Base-by-base conservation (phyloP, 2,329 filamentous ascomycete species). In the Beauveria sp. region DNA sequence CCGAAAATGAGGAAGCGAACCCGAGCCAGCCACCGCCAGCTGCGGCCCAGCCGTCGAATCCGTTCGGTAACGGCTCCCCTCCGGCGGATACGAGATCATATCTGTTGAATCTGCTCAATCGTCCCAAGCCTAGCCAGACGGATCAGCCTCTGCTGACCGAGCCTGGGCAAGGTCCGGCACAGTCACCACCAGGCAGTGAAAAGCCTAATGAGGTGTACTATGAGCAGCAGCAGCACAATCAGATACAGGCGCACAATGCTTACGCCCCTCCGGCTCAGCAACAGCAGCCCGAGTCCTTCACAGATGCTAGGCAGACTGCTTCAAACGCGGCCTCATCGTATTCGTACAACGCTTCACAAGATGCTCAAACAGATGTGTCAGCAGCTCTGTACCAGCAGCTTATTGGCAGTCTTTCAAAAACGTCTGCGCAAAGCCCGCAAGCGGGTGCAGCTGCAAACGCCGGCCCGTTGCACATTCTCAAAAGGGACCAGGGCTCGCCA, bases 101-200 rank as follows among this genome's bases (percentile, higher is more conserved):
- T 70, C 80, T 99, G 53, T 84, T 97, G 64, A 89, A 91, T 67
- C 80, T 97, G 62, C 82, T 99, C 65, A 94, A 92, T 69, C 87
- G 89, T 54, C 86, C 89, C 57, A 92, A 88, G 75, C 84, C 85
- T 14, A 79, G 80, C 62, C 84, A 87, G 71, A 79, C 76, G 53
- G 83, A 86, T 52, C 75, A 76, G 64, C 74, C 57, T 10, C 16
- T 61, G 58, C 56, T 77, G 63, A 69, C 72, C 57, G 79, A 81
- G 63, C 68, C 74, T 14, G 71, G 48, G 74, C 47, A 47, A 30
- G 46, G 77, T 28, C 70, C 71, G 65, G 77, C 73, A 59, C 70
- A 76, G 64, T 80, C 79, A 6, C 78, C 80, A 5, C 76, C 79
- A 63, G 79, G 79, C 43, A 68, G 70, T 50, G 73, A 73, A 24